phyloP scores from a whole-genome alignment of 2,329 filamentous ascomycete species.

The Colletotrichum euphorbiae region DNA sequence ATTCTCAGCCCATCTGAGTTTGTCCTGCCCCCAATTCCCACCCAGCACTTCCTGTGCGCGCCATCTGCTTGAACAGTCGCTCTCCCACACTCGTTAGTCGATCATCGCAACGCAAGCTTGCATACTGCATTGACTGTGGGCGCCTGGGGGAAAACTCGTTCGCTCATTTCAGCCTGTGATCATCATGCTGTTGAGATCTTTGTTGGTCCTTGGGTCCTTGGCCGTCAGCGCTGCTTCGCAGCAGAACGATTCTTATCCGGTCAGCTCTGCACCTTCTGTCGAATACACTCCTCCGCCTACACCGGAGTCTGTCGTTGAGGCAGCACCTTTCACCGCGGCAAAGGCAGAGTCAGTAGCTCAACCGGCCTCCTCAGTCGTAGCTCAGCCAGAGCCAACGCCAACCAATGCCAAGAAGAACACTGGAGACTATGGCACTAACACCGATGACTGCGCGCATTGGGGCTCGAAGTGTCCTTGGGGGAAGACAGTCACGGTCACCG shows the following conservation, averaged over 20 bases:
- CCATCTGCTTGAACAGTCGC: slow-evolving; percentile 9
- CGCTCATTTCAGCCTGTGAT: slow-evolving; percentile 9
- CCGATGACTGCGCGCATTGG: slow-evolving; percentile 34
- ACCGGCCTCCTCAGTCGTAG: slow-evolving; percentile 3
- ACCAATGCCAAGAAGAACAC: slow-evolving; percentile 13
- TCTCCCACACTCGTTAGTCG: slow-evolving; percentile 34
- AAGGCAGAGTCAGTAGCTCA: slow-evolving; percentile 1
- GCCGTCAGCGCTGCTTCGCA: slow-evolving; percentile 22
- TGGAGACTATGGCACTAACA: slow-evolving; percentile 23
- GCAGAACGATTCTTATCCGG: slow-evolving; percentile 21
- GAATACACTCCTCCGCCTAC: background rate
- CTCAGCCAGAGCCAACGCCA: slow-evolving; percentile 16
- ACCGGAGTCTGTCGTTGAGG: background rate
- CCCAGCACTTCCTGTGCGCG: slow-evolving; percentile 22
- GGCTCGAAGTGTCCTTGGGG: slow-evolving; percentile 36
- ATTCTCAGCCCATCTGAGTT: slow-evolving; percentile 15
- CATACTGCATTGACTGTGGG: slow-evolving; percentile 16
- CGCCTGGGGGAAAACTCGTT: slow-evolving; percentile 12
- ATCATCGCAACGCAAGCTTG: slow-evolving; percentile 17
- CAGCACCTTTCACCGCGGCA: background rate
- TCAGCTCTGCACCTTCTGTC: slow-evolving; percentile 13
- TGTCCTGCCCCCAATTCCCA: slow-evolving; percentile 26
- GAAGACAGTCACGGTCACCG: slow-evolving; percentile 11
- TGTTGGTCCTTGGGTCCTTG: slow-evolving; percentile 29
- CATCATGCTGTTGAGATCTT: slow-evolving; percentile 22